A percentile compares a stretch with the other conserved stretches of the same genome.
These are phyloP conservation scores for Ploettnerulaceae sp. DNA, from an alignment of 2,329 filamentous ascomycete species.

Conservation along the genomic window DNA sequence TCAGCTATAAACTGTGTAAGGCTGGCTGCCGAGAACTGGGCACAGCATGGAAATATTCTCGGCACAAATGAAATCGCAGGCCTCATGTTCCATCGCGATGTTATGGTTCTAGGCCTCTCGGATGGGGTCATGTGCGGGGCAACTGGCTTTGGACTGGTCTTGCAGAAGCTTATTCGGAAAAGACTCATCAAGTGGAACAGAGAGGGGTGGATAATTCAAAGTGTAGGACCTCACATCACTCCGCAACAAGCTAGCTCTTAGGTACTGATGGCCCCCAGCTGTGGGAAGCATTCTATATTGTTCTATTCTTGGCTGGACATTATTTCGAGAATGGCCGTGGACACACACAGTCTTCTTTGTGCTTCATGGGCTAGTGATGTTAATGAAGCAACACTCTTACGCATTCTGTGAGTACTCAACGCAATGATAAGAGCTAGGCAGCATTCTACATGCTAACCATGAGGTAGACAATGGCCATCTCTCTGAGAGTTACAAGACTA, in stretches of 20 bases:
- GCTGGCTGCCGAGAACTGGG: slow-evolving; percentile 59
- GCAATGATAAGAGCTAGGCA: background rate
- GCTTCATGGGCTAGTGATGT: slow-evolving; percentile 66
- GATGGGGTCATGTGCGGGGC: slow-evolving; percentile 65
- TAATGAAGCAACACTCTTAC: slow-evolving; percentile 83
- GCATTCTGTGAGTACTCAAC: slow-evolving; percentile 48
- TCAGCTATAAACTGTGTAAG: slow-evolving; percentile 36
- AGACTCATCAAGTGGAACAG: slow-evolving; percentile 63
- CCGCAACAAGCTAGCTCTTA: background rate
- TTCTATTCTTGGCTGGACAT: slow-evolving; percentile 59
- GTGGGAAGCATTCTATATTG: slow-evolving; percentile 65
- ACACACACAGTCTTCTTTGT: slow-evolving; percentile 76
- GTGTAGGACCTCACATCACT: slow-evolving; percentile 40
- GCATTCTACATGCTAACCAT: slow-evolving; percentile 2
- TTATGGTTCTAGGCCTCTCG: slow-evolving; percentile 52
- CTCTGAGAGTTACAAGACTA: slow-evolving; percentile 53
- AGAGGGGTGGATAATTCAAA: slow-evolving; percentile 69
- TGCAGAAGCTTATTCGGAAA: slow-evolving; percentile 57
- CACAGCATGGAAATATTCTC: slow-evolving; percentile 60
- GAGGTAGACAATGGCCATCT: slow-evolving; percentile 61
- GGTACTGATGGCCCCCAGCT: slow-evolving; percentile 38
- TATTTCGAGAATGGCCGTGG: slow-evolving; percentile 75
- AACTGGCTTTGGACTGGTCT: slow-evolving; percentile 59
- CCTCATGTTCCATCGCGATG: slow-evolving; percentile 57
- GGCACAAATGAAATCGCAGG: slow-evolving; percentile 68